Conservation (phyloP, 2,329 filamentous ascomycete species). For the Penicillium sp. region DNA sequence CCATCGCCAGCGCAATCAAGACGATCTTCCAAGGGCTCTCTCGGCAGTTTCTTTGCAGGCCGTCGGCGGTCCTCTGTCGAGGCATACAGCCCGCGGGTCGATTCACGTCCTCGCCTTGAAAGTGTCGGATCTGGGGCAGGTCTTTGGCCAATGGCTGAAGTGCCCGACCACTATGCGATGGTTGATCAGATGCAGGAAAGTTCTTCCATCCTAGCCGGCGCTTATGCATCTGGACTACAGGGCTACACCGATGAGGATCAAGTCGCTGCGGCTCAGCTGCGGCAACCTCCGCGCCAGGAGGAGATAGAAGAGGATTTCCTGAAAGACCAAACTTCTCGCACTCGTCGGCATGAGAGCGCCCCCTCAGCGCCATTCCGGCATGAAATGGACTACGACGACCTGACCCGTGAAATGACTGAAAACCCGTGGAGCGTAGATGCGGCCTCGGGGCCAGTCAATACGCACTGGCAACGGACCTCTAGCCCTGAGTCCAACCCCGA, state of each 20-base stretch:
- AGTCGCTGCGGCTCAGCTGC: background rate
- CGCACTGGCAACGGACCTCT: background rate
- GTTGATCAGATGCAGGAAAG: background rate
- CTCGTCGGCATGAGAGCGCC: background rate
- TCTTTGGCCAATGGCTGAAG: background rate
- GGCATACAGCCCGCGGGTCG: background rate
- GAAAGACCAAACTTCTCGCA: background rate
- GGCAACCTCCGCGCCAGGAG: background rate
- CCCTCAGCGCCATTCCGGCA: background rate
- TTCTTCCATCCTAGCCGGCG: background rate
- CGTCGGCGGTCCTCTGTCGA: background rate
- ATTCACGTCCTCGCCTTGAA: background rate
- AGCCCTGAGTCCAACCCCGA: background rate
- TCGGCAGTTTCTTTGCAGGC: background rate
- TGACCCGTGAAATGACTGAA: background rate
- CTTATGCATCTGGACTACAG: background rate
- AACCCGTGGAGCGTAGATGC: conserved; percentile 1
- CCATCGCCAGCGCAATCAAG: background rate
- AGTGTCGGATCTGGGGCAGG: background rate
- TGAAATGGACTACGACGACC: background rate
- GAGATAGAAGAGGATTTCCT: background rate
- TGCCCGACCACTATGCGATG: background rate
- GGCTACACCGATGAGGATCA: background rate
- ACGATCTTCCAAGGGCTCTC: background rate
- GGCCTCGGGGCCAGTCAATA: background rate